Evolutionary conservation across 2,329 filamentous ascomycete genomes (phyloP), one percentile per base, ranked within the genome.

Genomic region (Ophiostoma tasmaniense): DNA sequence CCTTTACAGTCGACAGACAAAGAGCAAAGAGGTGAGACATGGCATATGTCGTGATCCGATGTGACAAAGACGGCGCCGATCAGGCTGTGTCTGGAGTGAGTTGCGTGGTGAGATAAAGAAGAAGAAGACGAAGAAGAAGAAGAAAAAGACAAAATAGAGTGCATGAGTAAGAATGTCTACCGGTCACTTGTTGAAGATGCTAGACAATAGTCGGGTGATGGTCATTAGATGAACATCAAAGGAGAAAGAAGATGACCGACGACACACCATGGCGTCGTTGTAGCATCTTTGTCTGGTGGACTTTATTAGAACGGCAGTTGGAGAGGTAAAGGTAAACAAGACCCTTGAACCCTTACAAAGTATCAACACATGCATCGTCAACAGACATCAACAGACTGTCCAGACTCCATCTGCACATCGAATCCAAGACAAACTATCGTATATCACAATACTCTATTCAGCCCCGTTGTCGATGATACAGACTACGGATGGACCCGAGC

Each of bases 401-500:
- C n/a, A n/a, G n/a, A n/a, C n/a, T n/a, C n/a, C n/a, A n/a, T n/a
- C n/a, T n/a, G n/a, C n/a, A 33, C 33, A 33, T 33, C 33, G 30
- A 22, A 50, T 5, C 14, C 17, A 50, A 55, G n/a, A 55, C 22
- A 5, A 3, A 13, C 55, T 61, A 13, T 61, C 55, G 55, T 14
- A 61, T 61, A 61, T 61, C 55, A 61, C 25, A 61, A 30, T 30
- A 30, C 55, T 20, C 30, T 61, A 55, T 45, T 45, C 42, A 8
- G 42, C 55, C 55, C 55, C 55, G 55, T 61, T 28, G 55, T 61
- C n/a, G 50, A 33, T 22, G 25, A 61, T 61, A 61, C 55, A 33
- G 55, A 55, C 55, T n/a, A n/a, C 55, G 55, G 55, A 61, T 33
- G 55, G 55, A 30, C 55, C 55, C 55, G 55, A 61, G 55, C 55